Base-by-base conservation (phyloP, 2,329 filamentous ascomycete genomes). In the Pezicula rhizophila region DNA sequence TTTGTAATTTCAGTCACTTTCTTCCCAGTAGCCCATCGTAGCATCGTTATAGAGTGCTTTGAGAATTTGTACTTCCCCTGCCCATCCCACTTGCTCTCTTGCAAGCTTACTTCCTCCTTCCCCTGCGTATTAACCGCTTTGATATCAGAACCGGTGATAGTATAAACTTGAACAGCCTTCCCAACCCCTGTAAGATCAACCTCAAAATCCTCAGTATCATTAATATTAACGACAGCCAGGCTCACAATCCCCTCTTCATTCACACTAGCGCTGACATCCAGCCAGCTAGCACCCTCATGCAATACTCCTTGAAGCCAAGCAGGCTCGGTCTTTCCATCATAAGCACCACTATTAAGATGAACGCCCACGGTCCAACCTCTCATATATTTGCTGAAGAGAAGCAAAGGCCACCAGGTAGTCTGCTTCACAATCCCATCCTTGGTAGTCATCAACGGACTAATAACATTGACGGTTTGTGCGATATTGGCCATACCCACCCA, bases 211-310 rank as follows among this genome's bases (percentile, higher is more conserved):
- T 76, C 71, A 8, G 75, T 73, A 53, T 85, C 80, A 52, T 76
- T 73, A 26, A 89, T 76, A 63, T 93, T 93, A 14, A 89, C 85
- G 1, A 91, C 86, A 3, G 78, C 85, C 54, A 92, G 57, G 54
- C 74, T 85, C 1, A 85, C 72, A 46, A 71, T 76, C 0, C 85
- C 85, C 23, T 73, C 80, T 33, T 71, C 74, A 41, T 75, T 72
- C 5, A 84, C 57, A 2, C 75, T 70, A 2, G 82, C 84, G 54
- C 81, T 84, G 23, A 84, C 82, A 61, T 88, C 85, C 48, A 89
- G 64, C 71, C 78, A 89, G 7, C 86, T 84, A 6, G 83, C 84
- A 37, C 68, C 64, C 11, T 78, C 77, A 56, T 86, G 81, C 53
- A 87, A 75, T 3, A 80, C 74, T 8, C 77, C 77, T 31, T 79